Evolutionary conservation across 345 rosid species (phyloP).

Genomic region (Excoecaria cochinchinensis): DNA sequence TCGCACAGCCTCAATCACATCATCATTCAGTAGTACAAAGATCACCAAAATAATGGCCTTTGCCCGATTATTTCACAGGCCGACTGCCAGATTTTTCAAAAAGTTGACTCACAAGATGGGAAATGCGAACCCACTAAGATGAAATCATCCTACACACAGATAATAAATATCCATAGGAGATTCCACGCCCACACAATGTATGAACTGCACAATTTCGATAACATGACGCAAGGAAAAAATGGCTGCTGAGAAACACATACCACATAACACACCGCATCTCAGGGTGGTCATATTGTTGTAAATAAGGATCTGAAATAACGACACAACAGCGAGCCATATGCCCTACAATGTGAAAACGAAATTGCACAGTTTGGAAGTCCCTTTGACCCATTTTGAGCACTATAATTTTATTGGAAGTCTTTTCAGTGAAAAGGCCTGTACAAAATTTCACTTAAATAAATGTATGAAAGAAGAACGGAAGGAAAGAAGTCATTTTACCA

Average conservation of each 20-base stretch:
- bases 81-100: too few species aligned
- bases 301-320: background rate
- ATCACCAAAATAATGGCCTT: too few species aligned
- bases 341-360: constrained; percentile 7
- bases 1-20: too few species aligned
- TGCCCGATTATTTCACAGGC: too few species aligned
- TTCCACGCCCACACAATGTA: background rate
- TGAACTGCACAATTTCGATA: background rate
- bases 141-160: background rate
- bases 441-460: constrained; percentile 16
- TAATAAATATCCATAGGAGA: too few species aligned
- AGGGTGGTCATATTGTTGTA: background rate
- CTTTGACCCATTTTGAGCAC: background rate
- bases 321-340: background rate
- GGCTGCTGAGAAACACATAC: background rate
- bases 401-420: background rate
- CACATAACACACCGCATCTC: background rate
- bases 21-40: too few species aligned
- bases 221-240: background rate
- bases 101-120: too few species aligned
- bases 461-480: background rate
- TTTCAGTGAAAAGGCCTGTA: constrained; percentile 24
- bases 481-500: constrained; percentile 8
- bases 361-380: background rate
- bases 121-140: too few species aligned